phyloP scores from a whole-genome alignment of 495 filamentous ascomycete genomes.

The Aspergillus haitiensis region DNA sequence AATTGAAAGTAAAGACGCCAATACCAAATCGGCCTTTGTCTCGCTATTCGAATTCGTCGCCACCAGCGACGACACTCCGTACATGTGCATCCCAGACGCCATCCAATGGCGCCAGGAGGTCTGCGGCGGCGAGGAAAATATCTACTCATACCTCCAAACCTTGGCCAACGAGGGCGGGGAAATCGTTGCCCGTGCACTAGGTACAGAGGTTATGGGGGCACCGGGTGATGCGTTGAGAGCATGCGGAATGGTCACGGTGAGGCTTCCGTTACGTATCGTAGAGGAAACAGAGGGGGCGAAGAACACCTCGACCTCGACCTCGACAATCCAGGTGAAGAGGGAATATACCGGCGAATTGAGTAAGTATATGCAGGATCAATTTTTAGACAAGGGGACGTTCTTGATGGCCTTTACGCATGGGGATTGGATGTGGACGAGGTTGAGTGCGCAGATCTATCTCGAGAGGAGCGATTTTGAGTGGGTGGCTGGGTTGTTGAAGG shows the following conservation, averaged over 20 bases:
- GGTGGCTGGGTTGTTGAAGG: constrained; percentile 59
- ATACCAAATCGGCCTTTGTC: constrained; percentile 58
- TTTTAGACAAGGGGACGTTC: constrained; percentile 67
- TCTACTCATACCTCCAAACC: constrained; percentile 55
- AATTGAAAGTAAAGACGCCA: constrained; percentile 31
- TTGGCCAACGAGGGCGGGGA: constrained; percentile 62
- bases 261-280: constrained; percentile 61
- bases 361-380: constrained; percentile 56
- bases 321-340: constrained; percentile 11
- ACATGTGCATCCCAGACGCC: constrained; percentile 67
- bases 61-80: constrained; percentile 70
- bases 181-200: constrained; percentile 58
- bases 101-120: constrained; percentile 65
- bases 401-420: constrained; percentile 61
- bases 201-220: constrained; percentile 59
- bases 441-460: constrained; percentile 80
- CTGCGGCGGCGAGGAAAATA: constrained; percentile 72
- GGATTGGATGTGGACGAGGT: constrained; percentile 62
- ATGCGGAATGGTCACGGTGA: constrained; percentile 67
- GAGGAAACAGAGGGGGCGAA: constrained; percentile 5
- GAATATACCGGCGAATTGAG: constrained; percentile 39
- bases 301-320: no score
- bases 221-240: constrained; percentile 54
- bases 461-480: constrained; percentile 77
- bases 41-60: constrained; percentile 75